Evolutionary conservation across 345 rosid species (phyloP).

Genomic region (Cardamine resedifolia): DNA sequence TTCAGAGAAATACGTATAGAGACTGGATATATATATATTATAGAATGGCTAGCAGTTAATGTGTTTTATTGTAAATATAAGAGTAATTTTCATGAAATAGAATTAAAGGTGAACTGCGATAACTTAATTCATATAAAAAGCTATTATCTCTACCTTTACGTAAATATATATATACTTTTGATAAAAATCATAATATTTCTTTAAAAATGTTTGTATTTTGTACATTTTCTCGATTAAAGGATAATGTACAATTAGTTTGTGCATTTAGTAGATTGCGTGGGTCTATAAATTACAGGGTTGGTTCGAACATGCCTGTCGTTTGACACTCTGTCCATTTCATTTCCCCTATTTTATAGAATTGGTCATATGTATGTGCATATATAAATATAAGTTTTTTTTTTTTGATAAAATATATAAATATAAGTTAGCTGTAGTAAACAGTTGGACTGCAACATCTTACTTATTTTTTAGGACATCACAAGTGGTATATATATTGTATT

Average conservation of each 20-base stretch:
- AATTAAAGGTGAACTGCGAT: background rate
- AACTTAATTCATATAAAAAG: background rate
- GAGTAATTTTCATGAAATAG: background rate
- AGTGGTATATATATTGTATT: background rate
- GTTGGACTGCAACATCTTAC: background rate
- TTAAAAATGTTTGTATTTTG: background rate
- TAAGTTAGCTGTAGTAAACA: background rate
- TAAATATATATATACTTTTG: background rate
- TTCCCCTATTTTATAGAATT: conserved; percentile 6
- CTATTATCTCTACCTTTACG: background rate
- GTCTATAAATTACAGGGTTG: background rate
- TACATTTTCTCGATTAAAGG: background rate
- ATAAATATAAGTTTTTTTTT: too few relatives aligned
- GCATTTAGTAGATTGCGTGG: conserved; percentile 22
- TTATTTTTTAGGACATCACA: background rate
- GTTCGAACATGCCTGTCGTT: conserved; percentile 29
- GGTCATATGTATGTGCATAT: background rate
- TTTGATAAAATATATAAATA: background rate
- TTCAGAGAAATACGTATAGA: background rate
- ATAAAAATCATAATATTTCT: background rate
- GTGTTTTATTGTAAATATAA: background rate
- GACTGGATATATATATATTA: background rate
- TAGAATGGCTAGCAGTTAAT: background rate
- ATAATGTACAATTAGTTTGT: background rate
- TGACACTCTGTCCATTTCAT: conserved; percentile 27